Conservation (phyloP, 352 stramenopile genomes). For the Phytophthora palmivora region DNA sequence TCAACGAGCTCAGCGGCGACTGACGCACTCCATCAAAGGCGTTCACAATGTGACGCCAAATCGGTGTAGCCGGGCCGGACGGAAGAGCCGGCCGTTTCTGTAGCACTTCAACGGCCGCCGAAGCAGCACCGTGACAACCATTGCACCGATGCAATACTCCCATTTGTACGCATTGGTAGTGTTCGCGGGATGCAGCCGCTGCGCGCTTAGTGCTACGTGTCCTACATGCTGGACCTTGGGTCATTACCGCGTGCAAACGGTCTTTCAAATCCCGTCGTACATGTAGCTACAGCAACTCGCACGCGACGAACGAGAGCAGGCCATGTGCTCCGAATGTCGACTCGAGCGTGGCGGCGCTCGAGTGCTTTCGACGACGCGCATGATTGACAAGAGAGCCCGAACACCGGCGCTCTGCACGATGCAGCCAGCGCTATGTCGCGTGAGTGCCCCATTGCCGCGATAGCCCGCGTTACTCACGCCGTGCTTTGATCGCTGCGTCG, state of each 20-base stretch:
- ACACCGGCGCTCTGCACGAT: slow-evolving; percentile 17
- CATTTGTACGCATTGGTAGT: slow-evolving; percentile 9
- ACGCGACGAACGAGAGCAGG: slow-evolving; percentile 26
- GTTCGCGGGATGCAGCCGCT: slow-evolving; percentile 7
- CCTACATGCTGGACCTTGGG: not conserved
- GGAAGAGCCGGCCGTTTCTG: slow-evolving; percentile 25
- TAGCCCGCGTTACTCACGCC: slow-evolving; percentile 42
- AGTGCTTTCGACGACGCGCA: slow-evolving; percentile 3
- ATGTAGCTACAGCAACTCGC: slow-evolving; percentile 11
- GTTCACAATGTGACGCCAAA: slow-evolving; percentile 33
- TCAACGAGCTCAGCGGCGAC: slow-evolving; percentile 5
- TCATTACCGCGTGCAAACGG: not conserved
- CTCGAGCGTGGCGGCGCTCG: not conserved
- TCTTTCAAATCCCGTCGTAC: slow-evolving; percentile 12
- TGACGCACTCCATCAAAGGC: slow-evolving; percentile 31
- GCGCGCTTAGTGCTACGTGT: not conserved
- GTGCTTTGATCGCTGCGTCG: slow-evolving; percentile 22
- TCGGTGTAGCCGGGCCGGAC: slow-evolving; percentile 14
- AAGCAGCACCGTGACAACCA: slow-evolving; percentile 2
- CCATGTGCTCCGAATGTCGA: slow-evolving; percentile 23
- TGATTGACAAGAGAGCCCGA: slow-evolving; percentile 20
- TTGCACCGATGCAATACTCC: not conserved
- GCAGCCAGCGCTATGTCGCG: slow-evolving; percentile 27
- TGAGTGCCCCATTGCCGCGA: slow-evolving; percentile 33
- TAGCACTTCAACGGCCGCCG: slow-evolving; percentile 22